phyloP scores from a whole-genome alignment of 2,329 filamentous ascomycete species.

The Magnaporthales sp. region DNA sequence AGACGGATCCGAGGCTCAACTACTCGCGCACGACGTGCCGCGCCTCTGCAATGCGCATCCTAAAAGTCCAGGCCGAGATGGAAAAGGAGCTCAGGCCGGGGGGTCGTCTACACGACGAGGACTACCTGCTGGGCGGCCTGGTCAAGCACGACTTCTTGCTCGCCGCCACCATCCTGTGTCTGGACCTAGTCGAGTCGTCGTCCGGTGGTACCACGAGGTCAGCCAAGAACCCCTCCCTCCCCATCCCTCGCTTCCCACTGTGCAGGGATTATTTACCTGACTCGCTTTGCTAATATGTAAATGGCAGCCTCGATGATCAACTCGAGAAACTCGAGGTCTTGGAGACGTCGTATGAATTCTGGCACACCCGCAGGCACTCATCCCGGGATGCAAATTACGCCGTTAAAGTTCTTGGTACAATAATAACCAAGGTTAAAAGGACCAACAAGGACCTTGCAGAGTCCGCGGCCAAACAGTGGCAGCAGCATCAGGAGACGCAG shows the following conservation, averaged over 20 bases:
- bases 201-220: slow-evolving; percentile 13
- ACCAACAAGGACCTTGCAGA: not conserved
- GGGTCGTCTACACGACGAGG: slow-evolving; percentile 40
- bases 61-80: slow-evolving; percentile 37
- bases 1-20: slow-evolving; percentile 27
- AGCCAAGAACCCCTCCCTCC: not conserved
- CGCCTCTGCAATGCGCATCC: slow-evolving; percentile 38
- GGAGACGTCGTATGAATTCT: slow-evolving; percentile 32
- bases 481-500: not conserved
- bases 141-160: slow-evolving; percentile 53
- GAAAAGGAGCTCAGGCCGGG: slow-evolving; percentile 41
- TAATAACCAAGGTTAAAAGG: slow-evolving; percentile 30
- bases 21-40: slow-evolving; percentile 43
- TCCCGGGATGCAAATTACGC: slow-evolving; percentile 36
- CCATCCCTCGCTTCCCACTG: not conserved
- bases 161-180: slow-evolving; percentile 50
- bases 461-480: not conserved
- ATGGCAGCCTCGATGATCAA: slow-evolving; percentile 1
- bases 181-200: slow-evolving; percentile 30
- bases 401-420: slow-evolving; percentile 33
- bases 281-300: no score
- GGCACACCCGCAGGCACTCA: slow-evolving; percentile 29
- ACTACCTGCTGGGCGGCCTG: slow-evolving; percentile 48
- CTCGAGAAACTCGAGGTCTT: slow-evolving; percentile 29
- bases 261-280: no score